Conservation (phyloP, 768 basidiomycete species). For the Kwoniella sp. region DNA sequence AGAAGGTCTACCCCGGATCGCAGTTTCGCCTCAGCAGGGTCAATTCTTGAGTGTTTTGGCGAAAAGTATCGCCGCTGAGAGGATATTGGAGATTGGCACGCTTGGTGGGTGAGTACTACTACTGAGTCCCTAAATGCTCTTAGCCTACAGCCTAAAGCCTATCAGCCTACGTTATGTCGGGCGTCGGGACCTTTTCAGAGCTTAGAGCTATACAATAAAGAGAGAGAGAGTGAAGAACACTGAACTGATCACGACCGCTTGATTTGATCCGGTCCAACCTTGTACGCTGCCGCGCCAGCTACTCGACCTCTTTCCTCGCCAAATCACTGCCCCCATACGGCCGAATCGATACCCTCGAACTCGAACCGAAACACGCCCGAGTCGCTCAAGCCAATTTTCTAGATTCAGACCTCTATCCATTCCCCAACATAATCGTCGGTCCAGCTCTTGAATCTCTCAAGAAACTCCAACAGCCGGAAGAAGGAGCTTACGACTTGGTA, state of each 20-base stretch:
- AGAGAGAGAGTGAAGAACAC: too few species aligned
- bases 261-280: background rate
- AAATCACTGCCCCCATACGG: conserved; percentile 52
- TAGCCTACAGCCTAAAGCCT: too few species aligned
- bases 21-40: conserved; percentile 40
- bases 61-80: conserved; percentile 62
- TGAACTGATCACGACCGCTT: too few species aligned
- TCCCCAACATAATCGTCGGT: conserved; percentile 60
- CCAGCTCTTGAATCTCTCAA: conserved; percentile 47
- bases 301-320: conserved; percentile 55
- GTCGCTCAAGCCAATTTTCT: conserved; percentile 65
- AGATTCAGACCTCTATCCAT: conserved; percentile 61
- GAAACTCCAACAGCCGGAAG: conserved; percentile 20
- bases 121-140: background rate
- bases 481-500: conserved; percentile 62
- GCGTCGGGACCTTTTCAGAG: too few species aligned
- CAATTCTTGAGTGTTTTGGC: conserved; percentile 63
- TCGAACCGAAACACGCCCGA: conserved; percentile 51
- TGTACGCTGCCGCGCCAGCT: conserved; percentile 21
- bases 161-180: too few species aligned
- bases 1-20: conserved; percentile 40
- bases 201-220: too few species aligned
- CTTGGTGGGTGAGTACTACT: conserved; percentile 63
- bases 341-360: conserved; percentile 53
- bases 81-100: conserved; percentile 68